Evolutionary conservation across 2,329 filamentous ascomycete species (phyloP).

Genomic region (Coccinonectria pachysandricola): DNA sequence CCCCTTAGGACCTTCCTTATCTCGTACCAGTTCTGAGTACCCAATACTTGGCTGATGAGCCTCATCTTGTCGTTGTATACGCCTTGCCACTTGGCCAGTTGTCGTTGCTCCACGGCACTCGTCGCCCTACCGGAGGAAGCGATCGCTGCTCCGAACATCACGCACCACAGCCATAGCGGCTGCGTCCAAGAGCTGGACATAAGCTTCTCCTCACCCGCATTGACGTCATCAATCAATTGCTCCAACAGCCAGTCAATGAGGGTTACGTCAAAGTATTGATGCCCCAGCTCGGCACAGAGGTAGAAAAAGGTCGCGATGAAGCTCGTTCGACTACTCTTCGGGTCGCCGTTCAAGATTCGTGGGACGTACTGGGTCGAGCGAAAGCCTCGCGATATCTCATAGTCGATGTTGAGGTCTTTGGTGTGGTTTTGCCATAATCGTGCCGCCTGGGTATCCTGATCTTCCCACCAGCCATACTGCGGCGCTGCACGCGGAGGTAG

Average conservation of each 20-base stretch:
- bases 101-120: slow-evolving; percentile 25
- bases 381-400: slow-evolving; percentile 26
- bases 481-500: slow-evolving; percentile 25
- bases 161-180: slow-evolving; percentile 35
- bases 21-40: slow-evolving; percentile 28
- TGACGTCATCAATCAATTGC: slow-evolving; percentile 34
- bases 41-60: slow-evolving; percentile 27
- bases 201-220: slow-evolving; percentile 29
- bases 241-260: slow-evolving; percentile 36
- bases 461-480: slow-evolving; percentile 28
- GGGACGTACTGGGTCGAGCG: slow-evolving; percentile 23
- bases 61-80: slow-evolving; percentile 32
- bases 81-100: slow-evolving; percentile 27
- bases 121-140: slow-evolving; percentile 27
- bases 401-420: slow-evolving; percentile 25
- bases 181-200: slow-evolving; percentile 31
- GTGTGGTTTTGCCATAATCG: slow-evolving; percentile 27
- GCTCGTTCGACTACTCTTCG: slow-evolving; percentile 31
- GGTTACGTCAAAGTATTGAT: slow-evolving; percentile 31
- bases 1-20: slow-evolving; percentile 27
- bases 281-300: slow-evolving; percentile 33
- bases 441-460: slow-evolving; percentile 24
- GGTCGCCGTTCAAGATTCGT: slow-evolving; percentile 24
- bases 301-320: slow-evolving; percentile 39
- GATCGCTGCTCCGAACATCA: slow-evolving; percentile 34